Evolutionary conservation across 225 moss, liverwort and hornwort species (phyloP), one percentile per base, ranked within the genome.

Genomic region (Asterella californica): DNA sequence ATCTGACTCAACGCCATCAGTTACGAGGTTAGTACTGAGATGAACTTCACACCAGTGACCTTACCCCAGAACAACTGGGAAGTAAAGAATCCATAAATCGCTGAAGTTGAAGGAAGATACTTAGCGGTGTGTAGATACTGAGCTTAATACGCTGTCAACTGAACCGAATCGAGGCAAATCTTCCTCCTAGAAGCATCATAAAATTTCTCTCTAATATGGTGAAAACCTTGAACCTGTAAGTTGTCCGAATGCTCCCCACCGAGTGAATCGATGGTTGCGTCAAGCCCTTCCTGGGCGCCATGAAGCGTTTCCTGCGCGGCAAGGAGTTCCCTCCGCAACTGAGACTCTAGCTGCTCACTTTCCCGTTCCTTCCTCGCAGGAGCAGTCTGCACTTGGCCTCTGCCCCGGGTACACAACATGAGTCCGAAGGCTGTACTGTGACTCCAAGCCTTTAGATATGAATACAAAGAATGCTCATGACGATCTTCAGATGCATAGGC

Each of bases 341-440:
- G 61, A 38, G 49, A 69, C 32, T 81, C 81, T 70, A 49, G 9
- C 0, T 49, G 46, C 67, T 75, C 78, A 53, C 34, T 79, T 74
- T 81, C 84, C 66, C 75, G 75, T 30, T 27, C 79, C 53, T 70
- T 70, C n/a, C 18, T 68, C 42, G 29, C 32, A 70, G 74, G 32
- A 32, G 69, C 61, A 69, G 74, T 75, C 78, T 81, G 53, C 75
- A 84, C 75, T 75, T 75, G 50, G 22, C 37, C 75, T 81, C 81
- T 81, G 50, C 55, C 73, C 67, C 47, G 0, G 33, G 45, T 22
- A 37, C 55, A 81, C 6, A 55, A 37, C 17, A 49, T 84, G 62
- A 80, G 48, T 9, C 21, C 36, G 1, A 27, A 54, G 1, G 18
- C 29, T 22, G 50, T 74, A 52, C 12, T 54, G 1, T 54, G 10